Conservation (phyloP, 345 rosid genomes). For the Alliaria petiolata region DNA sequence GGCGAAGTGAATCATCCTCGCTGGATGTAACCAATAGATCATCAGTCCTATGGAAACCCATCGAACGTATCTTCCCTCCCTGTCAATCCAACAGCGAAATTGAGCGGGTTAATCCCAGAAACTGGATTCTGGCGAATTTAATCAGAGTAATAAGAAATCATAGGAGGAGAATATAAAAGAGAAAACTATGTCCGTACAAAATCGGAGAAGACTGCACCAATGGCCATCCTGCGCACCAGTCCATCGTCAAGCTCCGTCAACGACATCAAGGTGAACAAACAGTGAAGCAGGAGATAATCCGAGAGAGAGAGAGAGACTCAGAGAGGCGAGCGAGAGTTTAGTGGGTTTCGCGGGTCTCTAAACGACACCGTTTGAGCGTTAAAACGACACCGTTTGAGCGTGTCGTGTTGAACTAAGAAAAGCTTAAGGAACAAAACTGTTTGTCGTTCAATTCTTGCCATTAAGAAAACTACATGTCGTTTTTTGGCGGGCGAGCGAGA, state of each 20-base stretch:
- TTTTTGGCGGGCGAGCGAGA: background rate
- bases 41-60: slow-evolving; percentile 91
- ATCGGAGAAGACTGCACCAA: slow-evolving; percentile 94
- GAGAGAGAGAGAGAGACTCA: too few relatives aligned
- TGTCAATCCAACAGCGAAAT: slow-evolving; percentile 14
- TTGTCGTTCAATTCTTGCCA: background rate
- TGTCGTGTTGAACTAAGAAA: too few relatives aligned
- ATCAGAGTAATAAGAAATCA: background rate
- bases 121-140: background rate
- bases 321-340: background rate
- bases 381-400: too few relatives aligned
- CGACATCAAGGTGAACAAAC: slow-evolving; percentile 35
- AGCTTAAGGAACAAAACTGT: background rate
- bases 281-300: background rate
- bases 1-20: slow-evolving; percentile 93
- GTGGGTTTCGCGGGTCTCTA: slow-evolving; percentile 17
- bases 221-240: slow-evolving; percentile 71
- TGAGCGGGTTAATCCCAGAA: background rate
- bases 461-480: background rate
- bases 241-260: slow-evolving; percentile 69
- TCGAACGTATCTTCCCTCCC: slow-evolving; percentile 84
- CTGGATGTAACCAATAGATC: slow-evolving; percentile 87
- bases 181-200: slow-evolving; percentile 44
- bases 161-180: too few relatives aligned
- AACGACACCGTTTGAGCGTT: background rate